Evolutionary conservation across 768 basidiomycete genomes (phyloP).

Genomic region (Sporobolomyces phaffii): DNA sequence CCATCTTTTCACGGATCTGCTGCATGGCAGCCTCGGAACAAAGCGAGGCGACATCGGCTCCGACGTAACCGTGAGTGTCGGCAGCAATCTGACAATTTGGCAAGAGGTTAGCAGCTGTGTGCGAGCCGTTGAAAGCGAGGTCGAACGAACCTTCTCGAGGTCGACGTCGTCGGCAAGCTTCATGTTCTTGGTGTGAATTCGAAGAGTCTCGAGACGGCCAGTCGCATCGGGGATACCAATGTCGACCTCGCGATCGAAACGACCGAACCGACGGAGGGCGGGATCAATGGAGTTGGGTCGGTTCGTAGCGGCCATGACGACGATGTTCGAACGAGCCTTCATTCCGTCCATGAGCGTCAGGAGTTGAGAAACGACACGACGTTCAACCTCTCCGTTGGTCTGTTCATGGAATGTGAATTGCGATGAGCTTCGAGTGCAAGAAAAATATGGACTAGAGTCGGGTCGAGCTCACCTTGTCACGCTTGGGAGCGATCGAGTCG

Average conservation of each 20-base stretch:
- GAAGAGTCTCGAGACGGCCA: constrained; percentile 94
- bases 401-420: constrained; percentile 43
- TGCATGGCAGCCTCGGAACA: constrained; percentile 99
- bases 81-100: constrained; percentile 99
- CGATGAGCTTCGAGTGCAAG: background rate
- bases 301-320: constrained; percentile 99
- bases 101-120: too few relatives aligned
- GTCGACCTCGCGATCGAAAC: constrained; percentile 98
- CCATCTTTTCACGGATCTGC: constrained; percentile 99
- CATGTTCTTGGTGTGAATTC: constrained; percentile 99
- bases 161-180: constrained; percentile 95
- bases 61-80: constrained; percentile 98
- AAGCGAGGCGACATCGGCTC: constrained; percentile 92
- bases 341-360: constrained; percentile 93
- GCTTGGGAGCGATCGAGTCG: constrained; percentile 98
- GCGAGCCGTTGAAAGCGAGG: too few relatives aligned
- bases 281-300: constrained; percentile 99
- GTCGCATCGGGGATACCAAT: constrained; percentile 99
- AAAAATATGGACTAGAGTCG: background rate
- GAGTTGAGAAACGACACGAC: constrained; percentile 96
- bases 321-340: constrained; percentile 96
- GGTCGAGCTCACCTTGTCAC: constrained; percentile 72
- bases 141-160: constrained; percentile 68
- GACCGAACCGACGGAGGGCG: constrained; percentile 94
- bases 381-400: constrained; percentile 99